Evolutionary conservation across 805 yeast genomes (phyloP), one percentile per base, ranked within the genome.

Genomic region (Candida yuanshanica): DNA sequence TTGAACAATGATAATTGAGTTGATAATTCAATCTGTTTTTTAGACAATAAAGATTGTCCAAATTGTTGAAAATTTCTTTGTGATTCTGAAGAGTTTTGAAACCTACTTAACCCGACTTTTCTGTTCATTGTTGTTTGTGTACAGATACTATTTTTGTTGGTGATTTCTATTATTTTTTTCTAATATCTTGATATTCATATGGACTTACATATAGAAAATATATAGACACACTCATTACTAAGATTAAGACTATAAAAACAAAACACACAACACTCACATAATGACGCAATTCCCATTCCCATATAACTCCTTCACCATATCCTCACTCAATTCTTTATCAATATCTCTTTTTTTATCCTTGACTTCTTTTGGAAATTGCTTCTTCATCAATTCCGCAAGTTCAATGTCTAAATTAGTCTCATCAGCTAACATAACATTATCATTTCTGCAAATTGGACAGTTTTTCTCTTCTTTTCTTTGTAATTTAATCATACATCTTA

Each of bases 1-100:
- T 85, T 95, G 55, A 90, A 87, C 12, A 84, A 83, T 12, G 75
- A 69, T 4, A 90, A 62, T 58, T 90, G 97, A 1, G 85, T 77
- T 3, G 78, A 60, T 22, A 87, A 68, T 57, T 81, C 81, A 16
- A 69, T 70, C 2, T 79, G 68, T 49, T 83, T 90, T 32, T 68
- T 62, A 35, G 74, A 69, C 11, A 70, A 43, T 2, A 59, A 49
- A 3, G 55, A 38, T n/a, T 50, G 48, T 2, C 53, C 52, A 5
- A 53, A 39, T n/a, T 49, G 46, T 20, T 46, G 44, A 38, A 45
- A 50, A 14, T 27, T 27, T 9, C 31, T 27, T 18, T 51, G 49
- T 9, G 27, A 16, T 12, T 35, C 26, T n/a, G 46, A 24, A 4
- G 24, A n/a, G 21, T 51, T 46, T n/a, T 69, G 74, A 40, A 74